A percentile compares a stretch with the other conserved stretches of the same genome.
phyloP scores from a whole-genome alignment of 2,329 filamentous ascomycete genomes.

The Geosmithia morbida region DNA sequence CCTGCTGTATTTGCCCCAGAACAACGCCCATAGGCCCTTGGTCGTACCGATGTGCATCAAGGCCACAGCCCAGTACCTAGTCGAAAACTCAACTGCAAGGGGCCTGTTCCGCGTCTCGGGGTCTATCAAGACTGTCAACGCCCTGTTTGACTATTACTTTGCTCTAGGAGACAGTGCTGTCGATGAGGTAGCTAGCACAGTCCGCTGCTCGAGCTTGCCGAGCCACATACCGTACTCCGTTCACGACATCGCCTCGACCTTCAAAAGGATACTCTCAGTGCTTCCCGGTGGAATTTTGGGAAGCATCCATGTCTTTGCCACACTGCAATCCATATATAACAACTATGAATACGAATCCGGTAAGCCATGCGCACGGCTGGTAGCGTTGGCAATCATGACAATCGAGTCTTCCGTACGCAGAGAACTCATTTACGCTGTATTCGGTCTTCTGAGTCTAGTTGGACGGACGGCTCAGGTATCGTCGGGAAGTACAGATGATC shows the following conservation, averaged over 20 bases:
- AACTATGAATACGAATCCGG: conserved; percentile 7
- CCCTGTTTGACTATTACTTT: conserved; percentile 51
- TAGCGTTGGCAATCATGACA: conserved; percentile 46
- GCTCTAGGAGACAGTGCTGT: conserved; percentile 27
- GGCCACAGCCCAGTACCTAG: conserved; percentile 49
- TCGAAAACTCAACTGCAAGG: conserved; percentile 37
- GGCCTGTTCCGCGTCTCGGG: conserved; percentile 52
- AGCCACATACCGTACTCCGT: conserved; percentile 42
- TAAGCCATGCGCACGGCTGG: conserved; percentile 47
- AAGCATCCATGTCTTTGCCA: conserved; percentile 45
- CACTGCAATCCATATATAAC: conserved; percentile 41
- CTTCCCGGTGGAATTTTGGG: conserved; percentile 54
- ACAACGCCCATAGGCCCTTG: conserved; percentile 41
- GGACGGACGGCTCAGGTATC: conserved; percentile 40
- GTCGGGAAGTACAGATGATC: conserved; percentile 33
- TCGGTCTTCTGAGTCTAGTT: conserved; percentile 48
- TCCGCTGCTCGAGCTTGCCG: conserved; percentile 44
- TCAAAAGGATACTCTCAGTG: conserved; percentile 49
- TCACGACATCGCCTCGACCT: conserved; percentile 53
- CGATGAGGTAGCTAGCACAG: conserved; percentile 36
- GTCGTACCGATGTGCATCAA: conserved; percentile 51
- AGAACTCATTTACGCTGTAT: conserved; percentile 51
- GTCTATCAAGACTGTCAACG: conserved; percentile 37
- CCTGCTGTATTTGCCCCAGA: conserved; percentile 42
- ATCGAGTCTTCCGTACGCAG: conserved; percentile 44